Evolutionary conservation across 2,329 filamentous ascomycete genomes (phyloP).

Genomic region (Ambrosiella cleistominuta): DNA sequence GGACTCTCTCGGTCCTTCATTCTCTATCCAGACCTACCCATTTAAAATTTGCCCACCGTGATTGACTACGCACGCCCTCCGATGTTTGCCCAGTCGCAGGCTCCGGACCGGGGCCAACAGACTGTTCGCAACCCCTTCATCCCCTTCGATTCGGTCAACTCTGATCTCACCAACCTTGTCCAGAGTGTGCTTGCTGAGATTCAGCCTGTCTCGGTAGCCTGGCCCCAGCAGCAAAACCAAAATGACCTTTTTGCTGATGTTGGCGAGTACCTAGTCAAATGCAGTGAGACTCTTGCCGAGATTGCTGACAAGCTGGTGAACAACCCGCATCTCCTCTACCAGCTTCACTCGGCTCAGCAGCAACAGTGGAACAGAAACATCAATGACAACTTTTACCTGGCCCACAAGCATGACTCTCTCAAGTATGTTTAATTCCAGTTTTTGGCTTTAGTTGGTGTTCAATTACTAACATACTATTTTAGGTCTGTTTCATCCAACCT

Average conservation of each 20-base stretch:
- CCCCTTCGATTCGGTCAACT: slow-evolving; percentile 6
- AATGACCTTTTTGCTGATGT: slow-evolving; percentile 9
- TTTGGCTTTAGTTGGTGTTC: background rate
- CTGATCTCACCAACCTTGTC: slow-evolving; percentile 1
- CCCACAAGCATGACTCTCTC: slow-evolving; percentile 8
- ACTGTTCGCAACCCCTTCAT: slow-evolving; percentile 8
- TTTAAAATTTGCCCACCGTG: slow-evolving; percentile 6
- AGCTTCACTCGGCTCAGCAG: slow-evolving; percentile 9
- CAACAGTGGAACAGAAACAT: slow-evolving; percentile 5
- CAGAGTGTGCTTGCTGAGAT: slow-evolving; percentile 6
- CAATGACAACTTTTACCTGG: slow-evolving; percentile 6
- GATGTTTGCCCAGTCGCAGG: slow-evolving; percentile 11
- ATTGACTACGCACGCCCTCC: slow-evolving; percentile 8
- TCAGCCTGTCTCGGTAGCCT: slow-evolving; percentile 4
- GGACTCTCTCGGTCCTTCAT: background rate
- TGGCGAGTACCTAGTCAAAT: slow-evolving; percentile 12
- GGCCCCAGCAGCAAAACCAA: slow-evolving; percentile 5
- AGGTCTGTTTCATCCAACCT: slow-evolving; percentile 4
- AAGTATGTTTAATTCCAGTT: slow-evolving; percentile 6
- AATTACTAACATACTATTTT: background rate
- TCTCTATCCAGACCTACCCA: background rate
- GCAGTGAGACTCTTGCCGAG: slow-evolving; percentile 7
- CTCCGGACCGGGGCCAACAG: slow-evolving; percentile 5
- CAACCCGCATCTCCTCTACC: slow-evolving; percentile 6
- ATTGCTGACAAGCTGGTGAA: slow-evolving; percentile 8